phyloP scores from a whole-genome alignment of 1,284 basidiomycete species.

The Pisolithus thermaeus region DNA sequence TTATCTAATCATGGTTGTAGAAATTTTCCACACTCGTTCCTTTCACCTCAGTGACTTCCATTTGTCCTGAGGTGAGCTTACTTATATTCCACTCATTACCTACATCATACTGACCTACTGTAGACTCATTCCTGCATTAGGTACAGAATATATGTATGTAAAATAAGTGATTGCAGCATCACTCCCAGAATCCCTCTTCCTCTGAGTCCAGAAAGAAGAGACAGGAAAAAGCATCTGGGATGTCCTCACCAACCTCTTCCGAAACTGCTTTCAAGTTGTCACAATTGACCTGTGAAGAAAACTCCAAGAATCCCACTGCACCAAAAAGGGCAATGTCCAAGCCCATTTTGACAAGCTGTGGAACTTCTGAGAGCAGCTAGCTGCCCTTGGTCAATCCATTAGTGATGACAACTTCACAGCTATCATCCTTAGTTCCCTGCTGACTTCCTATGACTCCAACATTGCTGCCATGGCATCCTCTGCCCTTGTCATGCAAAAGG shows the following conservation, averaged over 20 bases:
- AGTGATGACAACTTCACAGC: background rate
- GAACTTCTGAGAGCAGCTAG: background rate
- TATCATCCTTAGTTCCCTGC: background rate
- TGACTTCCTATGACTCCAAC: background rate
- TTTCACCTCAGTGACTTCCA: background rate
- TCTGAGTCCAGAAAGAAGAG: no score
- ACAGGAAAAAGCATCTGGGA: no score
- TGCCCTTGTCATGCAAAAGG: background rate
- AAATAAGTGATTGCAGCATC: background rate
- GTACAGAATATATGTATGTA: background rate
- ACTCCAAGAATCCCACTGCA: background rate
- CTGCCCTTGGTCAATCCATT: background rate
- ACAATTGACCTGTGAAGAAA: background rate
- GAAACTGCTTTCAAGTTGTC: no score
- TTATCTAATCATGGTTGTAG: conserved; percentile 30
- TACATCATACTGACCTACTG: no score
- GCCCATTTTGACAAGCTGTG: background rate
- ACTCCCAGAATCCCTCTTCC: background rate
- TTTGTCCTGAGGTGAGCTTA: no score
- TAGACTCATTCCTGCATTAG: no score
- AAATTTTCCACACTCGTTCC: conserved; percentile 51
- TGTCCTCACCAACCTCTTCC: no score
- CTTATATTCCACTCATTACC: no score
- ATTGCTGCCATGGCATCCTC: background rate
- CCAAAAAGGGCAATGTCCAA: background rate